phyloP scores from a whole-genome alignment of 108 stramenopile species.

The Pseudonitzschia multiseries region DNA sequence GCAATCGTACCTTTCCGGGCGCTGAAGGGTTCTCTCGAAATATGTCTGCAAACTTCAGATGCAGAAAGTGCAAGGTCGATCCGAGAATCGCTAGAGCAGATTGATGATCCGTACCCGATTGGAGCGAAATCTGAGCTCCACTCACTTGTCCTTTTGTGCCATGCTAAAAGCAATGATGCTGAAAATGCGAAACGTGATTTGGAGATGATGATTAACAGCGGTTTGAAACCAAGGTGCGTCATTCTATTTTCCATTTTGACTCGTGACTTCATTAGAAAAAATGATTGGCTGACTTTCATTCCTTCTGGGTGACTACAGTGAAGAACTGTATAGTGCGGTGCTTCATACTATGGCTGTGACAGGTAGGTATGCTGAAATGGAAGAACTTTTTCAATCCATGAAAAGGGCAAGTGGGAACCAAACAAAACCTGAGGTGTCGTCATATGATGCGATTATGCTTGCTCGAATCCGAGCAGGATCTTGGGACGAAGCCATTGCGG shows the following conservation, averaged over 20 bases:
- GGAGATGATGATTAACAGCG: slow-evolving; percentile 20
- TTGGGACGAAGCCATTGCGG: slow-evolving; percentile 28
- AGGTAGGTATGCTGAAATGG: slow-evolving; percentile 15
- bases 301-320: neutral
- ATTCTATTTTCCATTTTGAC: neutral
- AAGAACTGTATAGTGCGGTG: slow-evolving; percentile 31
- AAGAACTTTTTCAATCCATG: slow-evolving; percentile 32
- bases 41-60: slow-evolving; percentile 19
- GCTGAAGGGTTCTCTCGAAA: slow-evolving; percentile 14
- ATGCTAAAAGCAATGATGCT: slow-evolving; percentile 12
- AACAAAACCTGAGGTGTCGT: slow-evolving; percentile 16
- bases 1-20: slow-evolving; percentile 12
- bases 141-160: slow-evolving; percentile 18
- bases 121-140: slow-evolving; percentile 16
- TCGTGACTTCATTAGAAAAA: neutral
- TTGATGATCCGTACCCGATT: slow-evolving; percentile 20
- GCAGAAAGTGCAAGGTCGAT: slow-evolving; percentile 13
- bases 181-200: slow-evolving; percentile 24
- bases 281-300: neutral
- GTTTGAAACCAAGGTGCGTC: slow-evolving; percentile 21
- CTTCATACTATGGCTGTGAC: slow-evolving; percentile 29
- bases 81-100: neutral
- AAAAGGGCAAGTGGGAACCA: neutral
- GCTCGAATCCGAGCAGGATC: slow-evolving; percentile 5
- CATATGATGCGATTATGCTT: slow-evolving; percentile 32